These are phyloP conservation scores for Podaxis mareebaensis DNA, from an alignment of 768 basidiomycete species.

Conservation along the genomic window DNA sequence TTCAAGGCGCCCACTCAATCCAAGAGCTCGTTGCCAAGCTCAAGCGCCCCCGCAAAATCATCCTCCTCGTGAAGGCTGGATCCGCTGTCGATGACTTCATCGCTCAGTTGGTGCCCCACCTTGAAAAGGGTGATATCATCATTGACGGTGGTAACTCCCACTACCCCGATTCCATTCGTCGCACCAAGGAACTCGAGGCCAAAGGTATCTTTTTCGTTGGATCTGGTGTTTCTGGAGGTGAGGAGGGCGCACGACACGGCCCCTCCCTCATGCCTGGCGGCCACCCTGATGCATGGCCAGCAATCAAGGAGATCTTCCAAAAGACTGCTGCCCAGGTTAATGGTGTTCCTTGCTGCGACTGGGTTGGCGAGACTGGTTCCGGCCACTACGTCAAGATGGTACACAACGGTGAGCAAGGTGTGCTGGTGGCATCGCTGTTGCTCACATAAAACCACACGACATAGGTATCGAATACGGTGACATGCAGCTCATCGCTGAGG, in stretches of 20 bases:
- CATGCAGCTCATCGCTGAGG: constrained; percentile 99
- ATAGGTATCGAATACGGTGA: constrained; percentile 99
- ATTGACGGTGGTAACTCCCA: constrained; percentile 99
- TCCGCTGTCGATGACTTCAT: constrained; percentile 96
- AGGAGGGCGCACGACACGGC: constrained; percentile 96
- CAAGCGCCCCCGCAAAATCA: constrained; percentile 94
- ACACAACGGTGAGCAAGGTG: constrained; percentile 71
- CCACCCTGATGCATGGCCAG: constrained; percentile 89
- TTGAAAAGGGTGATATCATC: constrained; percentile 97
- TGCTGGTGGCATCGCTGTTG: constrained; percentile 5
- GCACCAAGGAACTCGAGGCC: constrained; percentile 86
- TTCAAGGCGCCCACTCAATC: constrained; percentile 93
- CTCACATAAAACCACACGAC: constrained; percentile 16
- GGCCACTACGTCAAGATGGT: constrained; percentile 99
- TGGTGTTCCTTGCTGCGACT: constrained; percentile 98
- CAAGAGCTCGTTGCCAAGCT: constrained; percentile 91
- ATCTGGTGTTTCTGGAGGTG: constrained; percentile 98
- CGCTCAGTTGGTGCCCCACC: constrained; percentile 79
- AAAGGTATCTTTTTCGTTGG: constrained; percentile 98
- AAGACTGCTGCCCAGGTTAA: constrained; percentile 93
- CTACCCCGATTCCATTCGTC: constrained; percentile 97
- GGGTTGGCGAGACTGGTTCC: constrained; percentile 95
- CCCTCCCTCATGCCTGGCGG: constrained; percentile 99
- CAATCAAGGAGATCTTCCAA: constrained; percentile 99
- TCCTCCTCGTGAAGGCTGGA: constrained; percentile 98